Conservation (phyloP, 2,329 filamentous ascomycete genomes). For the Xylariaceae sp. region DNA sequence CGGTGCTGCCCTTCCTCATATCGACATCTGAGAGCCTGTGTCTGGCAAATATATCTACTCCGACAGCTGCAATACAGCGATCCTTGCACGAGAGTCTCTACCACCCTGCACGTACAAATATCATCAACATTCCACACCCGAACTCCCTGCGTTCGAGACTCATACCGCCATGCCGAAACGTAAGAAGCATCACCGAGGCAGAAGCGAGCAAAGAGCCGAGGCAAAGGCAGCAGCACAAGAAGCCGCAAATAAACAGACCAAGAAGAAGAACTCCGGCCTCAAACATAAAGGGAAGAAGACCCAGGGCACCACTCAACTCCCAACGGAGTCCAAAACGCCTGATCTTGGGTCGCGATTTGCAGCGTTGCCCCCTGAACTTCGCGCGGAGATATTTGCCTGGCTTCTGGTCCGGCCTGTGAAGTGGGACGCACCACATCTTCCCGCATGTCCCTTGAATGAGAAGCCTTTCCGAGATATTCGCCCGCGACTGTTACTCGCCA, state of each 20-base stretch:
- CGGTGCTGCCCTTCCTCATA: too few relatives aligned
- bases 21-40: too few relatives aligned
- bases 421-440: slow-evolving; percentile 11
- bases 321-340: background rate
- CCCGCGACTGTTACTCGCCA: background rate
- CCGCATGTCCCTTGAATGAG: background rate
- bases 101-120: background rate
- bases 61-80: too few relatives aligned
- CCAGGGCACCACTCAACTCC: background rate
- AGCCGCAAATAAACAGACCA: background rate
- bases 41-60: too few relatives aligned
- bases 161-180: slow-evolving; percentile 3
- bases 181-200: background rate
- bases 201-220: background rate
- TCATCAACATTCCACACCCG: background rate
- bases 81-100: too few relatives aligned
- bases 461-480: background rate
- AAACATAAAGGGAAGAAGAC: background rate
- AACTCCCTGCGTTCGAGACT: background rate
- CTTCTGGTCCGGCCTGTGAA: slow-evolving; percentile 18
- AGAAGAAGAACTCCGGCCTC: background rate
- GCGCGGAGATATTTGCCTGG: slow-evolving; percentile 16
- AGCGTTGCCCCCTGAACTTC: slow-evolving; percentile 9
- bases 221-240: background rate
- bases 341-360: slow-evolving; percentile 12